Conservation (phyloP, 2,329 filamentous ascomycete genomes). For the Cordyceps javanica region DNA sequence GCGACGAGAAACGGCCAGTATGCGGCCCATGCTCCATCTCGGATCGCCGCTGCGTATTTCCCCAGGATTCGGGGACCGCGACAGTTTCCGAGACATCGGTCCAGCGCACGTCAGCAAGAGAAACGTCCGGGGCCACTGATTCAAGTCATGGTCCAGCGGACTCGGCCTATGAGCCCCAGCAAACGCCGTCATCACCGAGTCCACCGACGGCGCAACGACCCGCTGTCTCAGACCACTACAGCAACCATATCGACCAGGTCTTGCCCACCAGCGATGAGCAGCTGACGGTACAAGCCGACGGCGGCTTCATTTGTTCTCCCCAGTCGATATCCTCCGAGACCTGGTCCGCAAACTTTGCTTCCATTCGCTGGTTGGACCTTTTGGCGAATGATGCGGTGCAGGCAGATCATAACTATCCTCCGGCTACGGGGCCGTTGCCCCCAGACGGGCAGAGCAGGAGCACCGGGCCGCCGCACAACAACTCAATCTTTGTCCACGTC, state of each 20-base stretch:
- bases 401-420: constrained; percentile 25
- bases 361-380: constrained; percentile 18
- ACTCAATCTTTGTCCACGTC: constrained; percentile 5
- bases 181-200: neutral
- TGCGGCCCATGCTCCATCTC: constrained; percentile 21
- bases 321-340: constrained; percentile 20
- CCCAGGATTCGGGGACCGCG: neutral
- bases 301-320: neutral
- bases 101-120: neutral
- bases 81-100: neutral
- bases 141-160: neutral
- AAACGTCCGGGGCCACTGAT: neutral
- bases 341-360: constrained; percentile 22
- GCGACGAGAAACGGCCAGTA: constrained; percentile 35
- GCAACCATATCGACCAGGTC: neutral
- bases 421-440: constrained; percentile 16
- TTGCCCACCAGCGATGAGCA: neutral
- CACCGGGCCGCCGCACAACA: neutral
- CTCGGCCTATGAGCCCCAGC: neutral
- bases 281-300: neutral
- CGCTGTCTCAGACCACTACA: neutral
- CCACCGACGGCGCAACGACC: neutral
- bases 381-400: constrained; percentile 17
- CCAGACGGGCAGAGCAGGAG: neutral
- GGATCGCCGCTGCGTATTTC: constrained; percentile 20